phyloP scores from a whole-genome alignment of 2,329 filamentous ascomycete genomes.

The Pseudogymnoascus sp. region DNA sequence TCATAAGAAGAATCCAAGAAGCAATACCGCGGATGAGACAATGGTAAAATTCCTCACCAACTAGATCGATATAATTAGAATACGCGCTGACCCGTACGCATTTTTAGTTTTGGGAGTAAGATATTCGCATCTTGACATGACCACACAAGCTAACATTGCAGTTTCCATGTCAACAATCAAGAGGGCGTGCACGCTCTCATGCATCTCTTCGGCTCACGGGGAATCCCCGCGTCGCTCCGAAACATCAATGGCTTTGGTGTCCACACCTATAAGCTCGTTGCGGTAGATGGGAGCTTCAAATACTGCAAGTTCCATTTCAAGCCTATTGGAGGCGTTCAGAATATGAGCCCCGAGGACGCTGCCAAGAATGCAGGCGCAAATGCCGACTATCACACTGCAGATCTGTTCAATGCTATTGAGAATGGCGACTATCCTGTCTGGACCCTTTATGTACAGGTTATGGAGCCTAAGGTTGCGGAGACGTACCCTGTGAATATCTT shows the following conservation, averaged over 20 bases:
- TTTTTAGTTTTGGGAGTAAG: conserved; percentile 32
- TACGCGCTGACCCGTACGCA: conserved; percentile 15
- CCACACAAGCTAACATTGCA: conserved; percentile 14
- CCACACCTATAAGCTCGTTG: conserved; percentile 45
- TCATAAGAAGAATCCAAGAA: conserved; percentile 40
- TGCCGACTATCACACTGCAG: conserved; percentile 34
- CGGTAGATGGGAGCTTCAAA: conserved; percentile 40
- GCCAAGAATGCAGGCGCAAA: conserved; percentile 31
- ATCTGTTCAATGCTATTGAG: conserved; percentile 41
- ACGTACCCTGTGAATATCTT: conserved; percentile 45
- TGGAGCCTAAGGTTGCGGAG: conserved; percentile 46
- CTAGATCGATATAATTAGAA: neutral
- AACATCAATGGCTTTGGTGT: conserved; percentile 42
- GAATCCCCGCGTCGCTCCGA: conserved; percentile 42
- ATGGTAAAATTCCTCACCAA: conserved; percentile 29
- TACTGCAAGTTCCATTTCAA: conserved; percentile 47
- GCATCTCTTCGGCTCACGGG: conserved; percentile 45
- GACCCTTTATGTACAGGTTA: conserved; percentile 49
- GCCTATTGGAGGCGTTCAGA: conserved; percentile 41
- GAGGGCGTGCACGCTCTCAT: conserved; percentile 47
- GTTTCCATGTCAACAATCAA: conserved; percentile 38
- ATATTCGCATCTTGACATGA: neutral
- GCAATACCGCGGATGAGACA: conserved; percentile 31
- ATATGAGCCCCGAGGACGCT: conserved; percentile 36
- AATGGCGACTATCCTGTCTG: conserved; percentile 42